phyloP scores from a whole-genome alignment of 495 filamentous ascomycete genomes.

The Aspergillus cristatus region DNA sequence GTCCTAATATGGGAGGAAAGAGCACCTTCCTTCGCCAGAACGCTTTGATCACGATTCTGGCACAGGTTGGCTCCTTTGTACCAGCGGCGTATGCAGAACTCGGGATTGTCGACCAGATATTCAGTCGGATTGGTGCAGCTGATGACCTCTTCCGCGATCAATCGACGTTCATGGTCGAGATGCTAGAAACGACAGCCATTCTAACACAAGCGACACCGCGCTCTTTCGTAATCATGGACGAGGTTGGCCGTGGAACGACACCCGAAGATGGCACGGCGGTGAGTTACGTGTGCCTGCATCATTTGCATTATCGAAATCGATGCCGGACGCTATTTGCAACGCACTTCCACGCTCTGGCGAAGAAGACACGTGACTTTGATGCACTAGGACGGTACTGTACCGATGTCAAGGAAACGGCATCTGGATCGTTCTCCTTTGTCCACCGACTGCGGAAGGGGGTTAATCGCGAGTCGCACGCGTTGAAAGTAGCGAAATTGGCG shows the following conservation, averaged over 20 bases:
- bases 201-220: constrained; percentile 41
- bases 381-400: constrained; percentile 77
- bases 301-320: constrained; percentile 65
- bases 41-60: constrained; percentile 84
- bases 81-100: constrained; percentile 78
- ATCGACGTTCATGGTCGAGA: constrained; percentile 80
- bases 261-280: constrained; percentile 85
- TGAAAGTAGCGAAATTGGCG: constrained; percentile 85
- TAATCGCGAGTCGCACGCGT: constrained; percentile 77
- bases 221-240: constrained; percentile 97
- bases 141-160: constrained; percentile 89
- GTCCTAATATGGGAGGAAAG: constrained; percentile 99
- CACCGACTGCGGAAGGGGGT: constrained; percentile 73
- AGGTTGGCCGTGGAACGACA: constrained; percentile 89
- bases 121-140: constrained; percentile 83
- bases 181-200: constrained; percentile 46
- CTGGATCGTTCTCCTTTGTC: constrained; percentile 70
- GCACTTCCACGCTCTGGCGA: constrained; percentile 80
- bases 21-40: constrained; percentile 92
- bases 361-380: constrained; percentile 60
- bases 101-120: constrained; percentile 84
- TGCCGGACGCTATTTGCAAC: constrained; percentile 86
- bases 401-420: constrained; percentile 62
- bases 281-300: constrained; percentile 77
- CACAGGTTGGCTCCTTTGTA: constrained; percentile 86